Base-by-base conservation (phyloP, 208 protist genomes). In the Trypanosoma boissoni region DNA sequence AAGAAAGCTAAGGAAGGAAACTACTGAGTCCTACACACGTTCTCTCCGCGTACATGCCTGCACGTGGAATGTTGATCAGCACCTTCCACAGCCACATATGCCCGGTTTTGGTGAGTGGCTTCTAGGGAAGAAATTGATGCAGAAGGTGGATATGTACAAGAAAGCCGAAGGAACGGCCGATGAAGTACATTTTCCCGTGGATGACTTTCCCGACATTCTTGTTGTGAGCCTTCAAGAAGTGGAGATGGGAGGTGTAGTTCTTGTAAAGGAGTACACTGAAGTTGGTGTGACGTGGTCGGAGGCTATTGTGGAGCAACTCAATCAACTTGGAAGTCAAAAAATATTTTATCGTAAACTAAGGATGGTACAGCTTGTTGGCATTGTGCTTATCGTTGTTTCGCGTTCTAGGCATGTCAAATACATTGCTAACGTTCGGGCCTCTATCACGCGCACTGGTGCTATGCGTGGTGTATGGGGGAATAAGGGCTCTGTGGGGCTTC, bases 401-500 rank as follows among this genome's bases (percentile, higher is more conserved):
- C 80, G 80, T 28, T 56, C 56, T 21, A 65, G 77, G 34, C 83
- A 91, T 56, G 44, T 69, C 9, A 66, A 71, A 20, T 91, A 86
- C 59, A 74, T 95, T 34, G 55, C 78, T 0, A 79, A 92, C 67
- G 81, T 91, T 28, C 72, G 74, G 8, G 72, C 83, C 37, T 83
- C 76, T n/a, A 43, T 88, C 37, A 86, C 80, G 21, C 83, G 86
- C 27, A 92, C 85, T 0, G 88, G 88, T 0, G 68, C 83, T 12
- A 78, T 95, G 54, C 66, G 73, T 10, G 64, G 64, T 3, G 56
- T 89, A 29, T 66, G 89, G 63, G 88, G 88, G n/a, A 97, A 97
- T 64, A 97, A 97, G 60, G 93, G 93, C 34, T 92, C 83, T 32
- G 78, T 97, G 28, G 86, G 76, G 9, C 60, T 90, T 48, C 82